phyloP scores from a whole-genome alignment of 176 grass and related monocot species.

The Miscanthus lutarioriparius region DNA sequence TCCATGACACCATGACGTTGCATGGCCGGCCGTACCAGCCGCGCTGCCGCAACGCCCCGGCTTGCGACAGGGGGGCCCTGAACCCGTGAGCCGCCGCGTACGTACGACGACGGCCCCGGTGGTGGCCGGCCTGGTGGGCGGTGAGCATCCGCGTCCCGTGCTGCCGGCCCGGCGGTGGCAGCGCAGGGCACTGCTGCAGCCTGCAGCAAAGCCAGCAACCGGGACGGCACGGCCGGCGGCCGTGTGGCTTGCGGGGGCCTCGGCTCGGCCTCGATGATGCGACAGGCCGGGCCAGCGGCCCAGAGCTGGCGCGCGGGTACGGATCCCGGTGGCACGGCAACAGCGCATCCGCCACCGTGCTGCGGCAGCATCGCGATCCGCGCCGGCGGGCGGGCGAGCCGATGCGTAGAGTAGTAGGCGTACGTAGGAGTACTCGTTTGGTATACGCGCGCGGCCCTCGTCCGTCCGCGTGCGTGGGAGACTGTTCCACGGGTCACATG shows the following conservation, averaged over 20 bases:
- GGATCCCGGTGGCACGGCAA: slow-evolving; percentile 34
- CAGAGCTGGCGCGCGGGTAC: neutral
- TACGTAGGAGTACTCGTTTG: neutral
- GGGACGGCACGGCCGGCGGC: neutral
- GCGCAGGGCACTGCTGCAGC: neutral
- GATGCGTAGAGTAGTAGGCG: neutral
- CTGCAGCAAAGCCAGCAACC: neutral
- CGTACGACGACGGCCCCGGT: neutral
- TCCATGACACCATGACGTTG: neutral
- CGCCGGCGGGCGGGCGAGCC: slow-evolving; percentile 2
- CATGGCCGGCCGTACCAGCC: neutral
- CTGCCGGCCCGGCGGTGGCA: neutral
- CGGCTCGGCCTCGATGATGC: neutral
- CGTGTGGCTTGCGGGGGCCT: neutral
- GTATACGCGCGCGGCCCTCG: neutral
- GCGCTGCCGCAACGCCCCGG: neutral
- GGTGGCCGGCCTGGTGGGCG: neutral
- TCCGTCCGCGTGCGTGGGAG: slow-evolving; percentile 26
- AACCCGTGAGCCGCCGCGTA: neutral
- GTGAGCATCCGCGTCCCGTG: neutral
- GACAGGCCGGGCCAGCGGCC: neutral
- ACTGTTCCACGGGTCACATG: slow-evolving; percentile 47
- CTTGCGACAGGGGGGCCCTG: neutral
- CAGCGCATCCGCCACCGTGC: neutral
- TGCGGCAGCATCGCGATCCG: slow-evolving; percentile 34